A percentile compares a stretch with the other conserved stretches of the same genome.
Evolutionary conservation across 208 protist genomes (phyloP).

Genomic region (Leishmania turanica): DNA sequence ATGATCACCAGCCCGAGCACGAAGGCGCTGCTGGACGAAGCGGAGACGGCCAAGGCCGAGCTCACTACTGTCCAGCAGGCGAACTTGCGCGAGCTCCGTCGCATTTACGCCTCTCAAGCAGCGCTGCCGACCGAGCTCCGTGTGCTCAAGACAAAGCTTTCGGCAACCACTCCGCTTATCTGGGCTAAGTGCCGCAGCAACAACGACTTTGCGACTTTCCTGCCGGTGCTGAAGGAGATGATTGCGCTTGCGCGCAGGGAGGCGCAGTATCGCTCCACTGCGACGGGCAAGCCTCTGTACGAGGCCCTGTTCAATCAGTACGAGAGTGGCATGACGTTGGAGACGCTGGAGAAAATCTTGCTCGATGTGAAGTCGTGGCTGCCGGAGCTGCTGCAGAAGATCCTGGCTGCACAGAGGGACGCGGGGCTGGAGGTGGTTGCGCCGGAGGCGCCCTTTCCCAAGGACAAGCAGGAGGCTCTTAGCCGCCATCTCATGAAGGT

Average conservation of each 20-base stretch:
- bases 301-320: conserved; percentile 78
- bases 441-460: conserved; percentile 47
- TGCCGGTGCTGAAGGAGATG: conserved; percentile 75
- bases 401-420: conserved; percentile 51
- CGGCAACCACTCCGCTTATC: conserved; percentile 29
- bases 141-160: conserved; percentile 42
- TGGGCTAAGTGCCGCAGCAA: conserved; percentile 62
- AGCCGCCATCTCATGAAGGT: conserved; percentile 53
- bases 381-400: conserved; percentile 60
- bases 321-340: conserved; percentile 76
- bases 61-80: conserved; percentile 51
- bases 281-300: conserved; percentile 52
- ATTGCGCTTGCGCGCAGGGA: conserved; percentile 72
- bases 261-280: conserved; percentile 41
- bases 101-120: conserved; percentile 27
- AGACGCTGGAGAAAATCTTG: conserved; percentile 69
- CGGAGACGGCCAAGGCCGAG: conserved; percentile 17
- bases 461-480: conserved; percentile 61
- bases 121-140: conserved; percentile 58
- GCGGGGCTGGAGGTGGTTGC: conserved; percentile 19
- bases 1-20: conserved; percentile 40
- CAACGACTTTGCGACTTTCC: conserved; percentile 69
- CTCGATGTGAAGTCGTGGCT: conserved; percentile 77
- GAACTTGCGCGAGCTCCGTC: conserved; percentile 78
- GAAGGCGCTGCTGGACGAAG: conserved; percentile 41